These are phyloP conservation scores for Haplosporangium sp. DNA, from an alignment of 371 early-diverging fungal species.

Conservation along the genomic window DNA sequence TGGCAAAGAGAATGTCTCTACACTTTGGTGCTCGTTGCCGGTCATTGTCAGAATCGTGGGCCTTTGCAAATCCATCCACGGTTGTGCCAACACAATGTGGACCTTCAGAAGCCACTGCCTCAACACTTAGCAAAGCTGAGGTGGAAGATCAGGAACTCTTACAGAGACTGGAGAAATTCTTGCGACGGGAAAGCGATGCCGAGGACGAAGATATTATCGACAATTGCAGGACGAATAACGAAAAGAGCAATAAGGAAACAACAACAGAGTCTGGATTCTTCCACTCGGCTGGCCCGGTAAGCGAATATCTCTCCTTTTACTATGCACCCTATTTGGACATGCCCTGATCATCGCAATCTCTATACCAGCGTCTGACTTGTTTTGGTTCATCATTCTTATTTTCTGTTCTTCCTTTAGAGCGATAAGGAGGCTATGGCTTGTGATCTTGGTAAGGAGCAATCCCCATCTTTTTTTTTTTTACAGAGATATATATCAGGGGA, in stretches of 20 bases:
- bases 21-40: constrained; percentile 38
- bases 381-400: not conserved
- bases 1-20: constrained; percentile 32
- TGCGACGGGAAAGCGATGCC: constrained; percentile 21
- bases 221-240: constrained; percentile 3
- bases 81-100: constrained; percentile 16
- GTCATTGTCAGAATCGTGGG: constrained; percentile 49
- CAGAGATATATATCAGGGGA: too few relatives aligned
- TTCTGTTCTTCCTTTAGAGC: constrained; percentile 12
- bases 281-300: constrained; percentile 52
- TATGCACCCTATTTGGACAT: not conserved
- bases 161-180: constrained; percentile 27
- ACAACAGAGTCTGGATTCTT: constrained; percentile 2
- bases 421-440: not conserved
- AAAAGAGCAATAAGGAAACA: not conserved
- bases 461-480: too few relatives aligned
- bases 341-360: not conserved
- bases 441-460: constrained; percentile 45
- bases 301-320: not conserved
- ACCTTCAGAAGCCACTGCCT: not conserved
- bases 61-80: constrained; percentile 13
- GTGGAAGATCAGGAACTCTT: constrained; percentile 16
- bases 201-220: constrained; percentile 1
- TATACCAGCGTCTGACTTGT: not conserved
- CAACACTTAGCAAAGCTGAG: not conserved